A percentile compares a stretch with the other conserved stretches of the same genome.
Evolutionary conservation across 257 asterid species (phyloP).

Genomic region (Rhazya stricta): DNA sequence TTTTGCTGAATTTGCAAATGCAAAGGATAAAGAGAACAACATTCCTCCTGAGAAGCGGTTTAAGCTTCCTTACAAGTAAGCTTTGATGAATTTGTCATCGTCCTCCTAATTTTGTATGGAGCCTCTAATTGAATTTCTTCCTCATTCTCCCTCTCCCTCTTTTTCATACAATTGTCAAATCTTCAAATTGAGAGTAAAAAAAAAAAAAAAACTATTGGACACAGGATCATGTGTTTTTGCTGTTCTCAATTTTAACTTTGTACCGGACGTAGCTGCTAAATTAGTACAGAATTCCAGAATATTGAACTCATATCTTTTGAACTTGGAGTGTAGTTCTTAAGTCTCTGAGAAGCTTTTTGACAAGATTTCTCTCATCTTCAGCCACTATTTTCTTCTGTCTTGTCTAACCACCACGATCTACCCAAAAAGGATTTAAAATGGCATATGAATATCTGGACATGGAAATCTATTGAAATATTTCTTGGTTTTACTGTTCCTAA

Average conservation of each 20-base stretch:
- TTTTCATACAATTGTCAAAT: background rate
- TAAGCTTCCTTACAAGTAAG: constrained; percentile 97
- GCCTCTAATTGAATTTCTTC: background rate
- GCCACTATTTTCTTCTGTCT: background rate
- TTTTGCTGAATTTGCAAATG: constrained; percentile 89
- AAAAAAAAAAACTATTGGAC: background rate
- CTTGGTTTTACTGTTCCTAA: background rate
- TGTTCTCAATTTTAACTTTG: constrained; percentile 1
- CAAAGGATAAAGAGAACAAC: constrained; percentile 81
- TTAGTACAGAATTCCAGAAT: background rate
- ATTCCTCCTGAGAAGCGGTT: constrained; percentile 80
- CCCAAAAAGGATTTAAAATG: background rate
- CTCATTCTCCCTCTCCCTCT: background rate
- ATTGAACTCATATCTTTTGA: background rate
- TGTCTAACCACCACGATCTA: background rate
- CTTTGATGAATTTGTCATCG: background rate
- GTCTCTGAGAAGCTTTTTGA: background rate
- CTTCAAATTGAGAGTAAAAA: background rate
- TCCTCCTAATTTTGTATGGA: background rate
- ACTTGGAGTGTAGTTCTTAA: background rate
- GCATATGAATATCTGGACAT: background rate
- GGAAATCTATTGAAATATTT: background rate
- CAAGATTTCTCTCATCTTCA: background rate
- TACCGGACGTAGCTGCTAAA: background rate
- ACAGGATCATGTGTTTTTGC: background rate